Evolutionary conservation across 2,329 filamentous ascomycete genomes (phyloP).

Genomic region (Geosmithia flava): DNA sequence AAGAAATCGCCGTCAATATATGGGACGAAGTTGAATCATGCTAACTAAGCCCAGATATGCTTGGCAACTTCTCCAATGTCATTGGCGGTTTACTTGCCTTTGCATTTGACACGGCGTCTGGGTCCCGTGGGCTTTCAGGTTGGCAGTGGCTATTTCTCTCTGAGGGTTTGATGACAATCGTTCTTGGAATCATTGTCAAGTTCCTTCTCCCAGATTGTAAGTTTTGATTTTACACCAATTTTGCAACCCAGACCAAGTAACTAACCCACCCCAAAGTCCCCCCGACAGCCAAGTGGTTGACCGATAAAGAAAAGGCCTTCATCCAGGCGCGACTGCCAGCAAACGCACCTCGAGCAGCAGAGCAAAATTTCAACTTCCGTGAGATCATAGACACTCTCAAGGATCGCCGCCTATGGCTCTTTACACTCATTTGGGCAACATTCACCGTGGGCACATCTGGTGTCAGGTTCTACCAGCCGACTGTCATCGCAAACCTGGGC

Average conservation of each 20-base stretch:
- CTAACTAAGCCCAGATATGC: conserved; percentile 13
- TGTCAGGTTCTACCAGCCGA: conserved; percentile 27
- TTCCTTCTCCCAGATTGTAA: conserved; percentile 41
- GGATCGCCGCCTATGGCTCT: conserved; percentile 29
- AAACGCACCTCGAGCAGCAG: conserved; percentile 27
- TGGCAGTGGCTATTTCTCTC: conserved; percentile 23
- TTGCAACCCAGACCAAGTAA: conserved; percentile 20
- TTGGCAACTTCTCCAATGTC: conserved; percentile 26
- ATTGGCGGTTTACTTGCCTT: conserved; percentile 29
- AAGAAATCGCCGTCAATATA: conserved; percentile 4
- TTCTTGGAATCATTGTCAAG: conserved; percentile 32
- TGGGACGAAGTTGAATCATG: background rate
- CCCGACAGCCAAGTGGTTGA: conserved; percentile 28
- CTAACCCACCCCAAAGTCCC: conserved; percentile 24
- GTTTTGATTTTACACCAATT: conserved; percentile 2
- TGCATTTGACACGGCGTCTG: conserved; percentile 25
- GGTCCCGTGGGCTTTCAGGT: conserved; percentile 16
- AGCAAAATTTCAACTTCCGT: conserved; percentile 24
- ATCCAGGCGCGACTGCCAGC: conserved; percentile 30
- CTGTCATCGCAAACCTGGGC: conserved; percentile 23
- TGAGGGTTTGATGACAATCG: conserved; percentile 33
- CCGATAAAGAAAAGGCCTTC: conserved; percentile 31
- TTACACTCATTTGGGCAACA: conserved; percentile 28
- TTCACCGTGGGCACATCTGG: conserved; percentile 29
- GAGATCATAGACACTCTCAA: conserved; percentile 25